These are phyloP conservation scores for Nelumbo lutea DNA, from an alignment of 164 flowering plant genomes.

Conservation along the genomic window DNA sequence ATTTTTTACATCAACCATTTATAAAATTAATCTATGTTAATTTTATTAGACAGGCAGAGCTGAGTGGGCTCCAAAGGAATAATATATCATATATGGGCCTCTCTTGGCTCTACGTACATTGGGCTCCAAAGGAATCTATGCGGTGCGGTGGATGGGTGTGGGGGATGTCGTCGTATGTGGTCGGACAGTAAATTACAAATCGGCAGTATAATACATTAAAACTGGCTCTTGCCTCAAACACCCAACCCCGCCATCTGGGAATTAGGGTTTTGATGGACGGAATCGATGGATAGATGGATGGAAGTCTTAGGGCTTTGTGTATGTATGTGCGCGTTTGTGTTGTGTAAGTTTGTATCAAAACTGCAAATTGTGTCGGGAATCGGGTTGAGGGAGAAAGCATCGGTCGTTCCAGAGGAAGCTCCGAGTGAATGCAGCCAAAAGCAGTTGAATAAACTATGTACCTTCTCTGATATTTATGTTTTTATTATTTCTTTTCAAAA, in stretches of 20 bases:
- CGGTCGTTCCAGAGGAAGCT: constrained; percentile 4
- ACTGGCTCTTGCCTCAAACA: too few relatives aligned
- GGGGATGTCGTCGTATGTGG: constrained; percentile 6
- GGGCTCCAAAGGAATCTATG: constrained; percentile 3
- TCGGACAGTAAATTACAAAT: neutral
- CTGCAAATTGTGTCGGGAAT: neutral
- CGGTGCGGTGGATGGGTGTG: constrained; percentile 4
- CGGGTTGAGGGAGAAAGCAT: constrained; percentile 2
- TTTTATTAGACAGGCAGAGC: too few relatives aligned
- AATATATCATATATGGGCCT: neutral
- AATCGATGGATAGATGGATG: neutral
- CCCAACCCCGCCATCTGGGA: neutral
- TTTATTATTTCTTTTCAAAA: neutral
- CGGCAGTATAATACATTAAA: too few relatives aligned
- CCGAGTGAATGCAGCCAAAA: constrained; percentile 15
- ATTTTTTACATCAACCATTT: too few relatives aligned
- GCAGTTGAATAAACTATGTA: constrained; percentile 2
- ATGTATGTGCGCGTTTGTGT: neutral
- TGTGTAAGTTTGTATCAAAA: too few relatives aligned
- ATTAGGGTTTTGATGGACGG: neutral
- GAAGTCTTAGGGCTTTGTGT: constrained; percentile 1
- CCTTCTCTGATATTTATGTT: neutral
- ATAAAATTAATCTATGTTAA: too few relatives aligned
- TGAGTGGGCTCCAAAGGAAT: neutral
- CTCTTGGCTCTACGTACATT: neutral